A percentile compares a stretch with the other conserved stretches of the same genome.
Evolutionary conservation across 2,329 filamentous ascomycete species (phyloP).

Genomic region (Hypoxylon sp.): DNA sequence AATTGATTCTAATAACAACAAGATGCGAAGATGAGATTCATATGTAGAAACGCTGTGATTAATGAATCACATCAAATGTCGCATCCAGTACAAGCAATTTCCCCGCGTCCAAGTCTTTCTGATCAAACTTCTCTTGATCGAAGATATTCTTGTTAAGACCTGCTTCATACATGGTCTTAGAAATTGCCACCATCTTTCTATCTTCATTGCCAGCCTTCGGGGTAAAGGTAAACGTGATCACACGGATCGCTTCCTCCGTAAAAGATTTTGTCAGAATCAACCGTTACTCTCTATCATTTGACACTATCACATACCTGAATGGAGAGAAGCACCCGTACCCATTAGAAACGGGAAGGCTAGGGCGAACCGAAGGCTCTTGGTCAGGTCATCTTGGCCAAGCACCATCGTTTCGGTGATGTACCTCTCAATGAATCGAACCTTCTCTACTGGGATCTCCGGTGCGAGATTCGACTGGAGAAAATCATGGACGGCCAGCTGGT

Average conservation of each 20-base stretch:
- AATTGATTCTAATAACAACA: neutral
- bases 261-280: neutral
- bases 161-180: neutral
- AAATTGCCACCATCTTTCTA: neutral
- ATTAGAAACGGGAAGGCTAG: neutral
- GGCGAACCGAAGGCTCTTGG: neutral
- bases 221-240: neutral
- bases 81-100: neutral
- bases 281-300: neutral
- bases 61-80: neutral
- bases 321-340: neutral
- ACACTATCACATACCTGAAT: neutral
- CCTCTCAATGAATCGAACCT: neutral
- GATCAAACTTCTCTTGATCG: neutral
- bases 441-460: neutral
- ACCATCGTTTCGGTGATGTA: neutral
- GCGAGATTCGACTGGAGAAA: neutral
- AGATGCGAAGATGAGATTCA: neutral
- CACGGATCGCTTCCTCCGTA: neutral
- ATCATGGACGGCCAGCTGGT: neutral
- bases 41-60: neutral
- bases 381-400: neutral
- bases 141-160: neutral
- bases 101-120: neutral
- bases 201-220: neutral